These are phyloP conservation scores for Chara braunii DNA, from an alignment of 139 green algal species.

Conservation along the genomic window DNA sequence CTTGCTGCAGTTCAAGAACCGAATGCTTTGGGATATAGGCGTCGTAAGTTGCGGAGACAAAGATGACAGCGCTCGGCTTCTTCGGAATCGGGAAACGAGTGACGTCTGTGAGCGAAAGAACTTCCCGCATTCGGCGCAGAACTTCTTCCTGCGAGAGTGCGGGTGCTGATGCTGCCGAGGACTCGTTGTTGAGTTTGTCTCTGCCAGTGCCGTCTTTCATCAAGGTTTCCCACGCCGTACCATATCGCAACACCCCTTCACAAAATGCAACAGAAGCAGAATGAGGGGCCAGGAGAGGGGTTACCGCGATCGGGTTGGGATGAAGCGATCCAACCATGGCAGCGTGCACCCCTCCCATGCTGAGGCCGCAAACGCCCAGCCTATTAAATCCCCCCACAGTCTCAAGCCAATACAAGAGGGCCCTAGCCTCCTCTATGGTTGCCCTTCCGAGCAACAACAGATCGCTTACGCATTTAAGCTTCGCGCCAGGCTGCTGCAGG, in stretches of 20 bases:
- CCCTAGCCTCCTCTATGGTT: constrained; percentile 31
- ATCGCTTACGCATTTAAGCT: constrained; percentile 30
- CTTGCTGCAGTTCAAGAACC: constrained; percentile 27
- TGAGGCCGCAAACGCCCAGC: constrained; percentile 31
- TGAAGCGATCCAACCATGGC: constrained; percentile 39
- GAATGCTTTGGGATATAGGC: constrained; percentile 33
- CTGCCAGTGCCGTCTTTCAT: not conserved
- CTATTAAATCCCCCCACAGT: constrained; percentile 1
- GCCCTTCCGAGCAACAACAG: constrained; percentile 32
- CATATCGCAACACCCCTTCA: constrained; percentile 19
- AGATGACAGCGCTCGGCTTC: constrained; percentile 3
- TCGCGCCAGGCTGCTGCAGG: constrained; percentile 11
- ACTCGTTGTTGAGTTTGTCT: not conserved
- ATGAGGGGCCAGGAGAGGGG: constrained; percentile 30
- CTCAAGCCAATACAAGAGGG: constrained; percentile 28
- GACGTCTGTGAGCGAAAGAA: constrained; percentile 22
- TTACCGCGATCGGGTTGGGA: constrained; percentile 5
- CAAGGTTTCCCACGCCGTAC: constrained; percentile 17
- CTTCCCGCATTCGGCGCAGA: not conserved
- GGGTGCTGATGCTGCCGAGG: not conserved
- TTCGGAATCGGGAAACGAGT: constrained; percentile 13
- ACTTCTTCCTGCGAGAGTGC: constrained; percentile 1
- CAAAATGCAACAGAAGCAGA: constrained; percentile 25
- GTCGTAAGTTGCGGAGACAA: constrained; percentile 30
- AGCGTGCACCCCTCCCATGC: constrained; percentile 39